Evolutionary conservation across 371 early-diverging fungal genomes (phyloP), one percentile per base, ranked within the genome.

Genomic region (Mucor velutinosus): DNA sequence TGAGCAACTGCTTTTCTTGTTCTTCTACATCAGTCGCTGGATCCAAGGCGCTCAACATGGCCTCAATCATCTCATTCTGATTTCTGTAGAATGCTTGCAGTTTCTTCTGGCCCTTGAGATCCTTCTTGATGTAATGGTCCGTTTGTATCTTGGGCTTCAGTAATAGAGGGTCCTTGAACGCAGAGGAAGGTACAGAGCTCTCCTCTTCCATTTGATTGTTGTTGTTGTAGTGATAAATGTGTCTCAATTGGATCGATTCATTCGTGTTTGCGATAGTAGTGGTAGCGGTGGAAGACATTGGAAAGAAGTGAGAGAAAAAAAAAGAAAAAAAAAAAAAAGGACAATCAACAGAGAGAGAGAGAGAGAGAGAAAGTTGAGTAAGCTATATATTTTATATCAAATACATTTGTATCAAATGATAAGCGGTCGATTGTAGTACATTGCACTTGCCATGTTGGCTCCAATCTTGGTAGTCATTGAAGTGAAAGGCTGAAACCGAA

Each of bases 21-120:
- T 83, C 80, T 43, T 85, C 82, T 53, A 77, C 75, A 58, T 60
- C 69, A 35, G 72, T 60, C 51, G 21, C 65, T 21, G 49, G 70
- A 65, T 71, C 76, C 77, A 59, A 80, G 15, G 93, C 90, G 17
- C 84, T 81, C 41, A 92, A 70, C 65, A 93, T 86, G 30, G 86
- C 86, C 29, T 93, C 88, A 65, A 96, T 96, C 49, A 92, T 82
- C 41, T 88, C 90, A 72, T 96, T 95, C 73, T 96, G 96, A 35
- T 86, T 79, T 64, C 86, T 82, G 74, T 96, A 96, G 74, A 93
- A 95, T 32, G 74, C 76, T 32, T 74, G 84, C 10, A 92, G 78
- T 37, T 76, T 75, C 33, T 53, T 55, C 15, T 58, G 41, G 37
- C 51, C 39, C 43, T 62, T 67, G 23, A 67, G 58, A 27, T 6